Percentiles rank a stretch among this genome's conserved stretches.
Evolutionary conservation across 83 land plant genomes (phyloP).

Genomic region (Larix sibirica): DNA sequence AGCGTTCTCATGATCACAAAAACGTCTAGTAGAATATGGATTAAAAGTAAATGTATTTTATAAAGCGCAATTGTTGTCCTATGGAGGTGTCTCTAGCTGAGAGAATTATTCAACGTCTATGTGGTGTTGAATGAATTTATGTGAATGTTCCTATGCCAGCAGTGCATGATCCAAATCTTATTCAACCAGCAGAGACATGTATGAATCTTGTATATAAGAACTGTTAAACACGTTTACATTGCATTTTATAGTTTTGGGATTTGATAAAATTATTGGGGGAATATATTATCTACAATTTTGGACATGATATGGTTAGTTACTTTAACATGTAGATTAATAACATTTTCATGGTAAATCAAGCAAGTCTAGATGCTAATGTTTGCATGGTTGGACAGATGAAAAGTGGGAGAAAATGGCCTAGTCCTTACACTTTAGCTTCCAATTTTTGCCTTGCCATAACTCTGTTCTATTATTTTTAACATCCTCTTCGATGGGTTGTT

Average conservation of each 20-base stretch:
- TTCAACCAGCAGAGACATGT: conserved; percentile 59
- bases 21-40: no score
- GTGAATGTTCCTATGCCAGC: conserved; percentile 58
- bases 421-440: conserved; percentile 24
- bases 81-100: conserved; percentile 61
- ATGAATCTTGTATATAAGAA: neutral
- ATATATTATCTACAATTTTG: no score
- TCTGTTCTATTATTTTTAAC: conserved; percentile 43
- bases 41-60: no score
- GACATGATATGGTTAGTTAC: no score
- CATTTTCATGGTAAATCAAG: conserved; percentile 46
- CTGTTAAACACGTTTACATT: no score
- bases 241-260: no score
- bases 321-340: no score
- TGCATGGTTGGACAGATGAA: conserved; percentile 47
- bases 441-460: conserved; percentile 55
- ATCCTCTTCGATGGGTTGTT: conserved; percentile 74
- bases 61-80: conserved; percentile 39
- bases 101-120: conserved; percentile 42
- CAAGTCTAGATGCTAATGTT: conserved; percentile 77
- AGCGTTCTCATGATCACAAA: no score
- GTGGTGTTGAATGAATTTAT: conserved; percentile 60
- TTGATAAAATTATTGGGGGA: no score
- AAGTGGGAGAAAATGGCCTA: conserved; percentile 35
- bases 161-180: conserved; percentile 46